Base-by-base conservation (phyloP, 106 monocot genomes). In the Allium fistulosum region DNA sequence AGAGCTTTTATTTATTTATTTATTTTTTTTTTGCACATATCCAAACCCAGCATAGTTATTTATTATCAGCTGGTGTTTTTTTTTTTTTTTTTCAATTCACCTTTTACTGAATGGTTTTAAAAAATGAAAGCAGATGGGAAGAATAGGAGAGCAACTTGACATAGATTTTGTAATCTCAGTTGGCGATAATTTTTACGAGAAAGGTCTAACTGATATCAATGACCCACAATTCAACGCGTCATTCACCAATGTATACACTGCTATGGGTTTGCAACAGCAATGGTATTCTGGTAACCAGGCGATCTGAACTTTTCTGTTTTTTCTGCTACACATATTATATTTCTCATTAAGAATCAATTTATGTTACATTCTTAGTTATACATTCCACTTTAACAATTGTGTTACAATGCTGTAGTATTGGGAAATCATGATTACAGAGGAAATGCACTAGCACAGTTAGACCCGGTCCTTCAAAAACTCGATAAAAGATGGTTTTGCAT, bases 351-450 rank as follows among this genome's bases (percentile, higher is more conserved):
- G 5, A 12, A 37, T 15, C 22, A 48, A 65, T 28, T 17, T 16
- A n/a, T 64, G 1, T 48, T 7, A 11, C 8, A 14, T 46, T 3
- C 14, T 16, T 9, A 46, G 63, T 2, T 46, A 5, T 12, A 6
- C 10, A 11, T 63, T 63, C 7, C 53, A 11, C 53, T 13, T 69
- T 37, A 37, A 37, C 37, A 37, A 37, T 37, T 37, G 37, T 37
- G 37, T 5, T 37, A 37, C 37, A 37, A 37, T 37, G 37, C 46
- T 72, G 13, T 51, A 80, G 87, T 88, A 27, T 68, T 88, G 71
- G 87, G 87, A 13, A 84, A 88, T 69, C 84, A 88, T 68, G 84
- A 84, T 61, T 88, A 88, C 58, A 72, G 79, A 8, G 84, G 84
- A 2, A 58, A 88, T 52, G 88, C 55, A 15, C 48, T 79, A 3